These are phyloP conservation scores for Kwoniella sp. DNA, from an alignment of 768 basidiomycete species.

Conservation along the genomic window DNA sequence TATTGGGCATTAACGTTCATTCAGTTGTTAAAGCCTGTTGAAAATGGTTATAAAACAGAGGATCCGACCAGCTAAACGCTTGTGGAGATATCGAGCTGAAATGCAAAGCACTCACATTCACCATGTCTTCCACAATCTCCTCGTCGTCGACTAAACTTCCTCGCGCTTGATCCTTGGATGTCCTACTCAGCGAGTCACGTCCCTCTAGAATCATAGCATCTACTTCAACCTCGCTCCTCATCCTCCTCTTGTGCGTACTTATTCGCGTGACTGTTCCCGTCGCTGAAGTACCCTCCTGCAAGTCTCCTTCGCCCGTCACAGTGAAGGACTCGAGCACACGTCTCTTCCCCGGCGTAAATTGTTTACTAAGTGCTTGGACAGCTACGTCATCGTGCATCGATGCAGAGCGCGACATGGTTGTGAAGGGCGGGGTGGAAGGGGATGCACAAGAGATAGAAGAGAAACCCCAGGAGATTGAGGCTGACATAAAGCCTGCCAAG, in stretches of 20 bases:
- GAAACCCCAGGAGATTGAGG: slow-evolving; percentile 19
- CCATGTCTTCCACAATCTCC: slow-evolving; percentile 10
- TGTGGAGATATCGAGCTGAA: no score
- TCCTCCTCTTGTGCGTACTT: slow-evolving; percentile 27
- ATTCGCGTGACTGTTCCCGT: slow-evolving; percentile 1
- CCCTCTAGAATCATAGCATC: slow-evolving; percentile 21
- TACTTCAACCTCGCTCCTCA: slow-evolving; percentile 36
- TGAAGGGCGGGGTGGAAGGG: neutral
- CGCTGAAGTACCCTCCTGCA: no score
- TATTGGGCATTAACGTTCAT: no score
- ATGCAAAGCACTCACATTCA: neutral
- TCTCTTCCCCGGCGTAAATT: slow-evolving; percentile 25
- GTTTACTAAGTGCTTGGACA: slow-evolving; percentile 29
- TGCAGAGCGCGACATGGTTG: neutral
- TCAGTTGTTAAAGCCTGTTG: no score
- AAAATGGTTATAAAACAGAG: no score
- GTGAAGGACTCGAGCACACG: slow-evolving; percentile 37
- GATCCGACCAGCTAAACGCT: no score
- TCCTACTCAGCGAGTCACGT: neutral
- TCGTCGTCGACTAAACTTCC: slow-evolving; percentile 8
- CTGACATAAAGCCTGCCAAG: slow-evolving; percentile 36
- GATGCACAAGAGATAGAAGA: slow-evolving; percentile 9
- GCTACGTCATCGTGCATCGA: slow-evolving; percentile 16
- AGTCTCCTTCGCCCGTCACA: neutral
- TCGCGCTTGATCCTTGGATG: neutral